phyloP scores from a whole-genome alignment of 2,329 filamentous ascomycete species.

The Apiospora saccharicola region DNA sequence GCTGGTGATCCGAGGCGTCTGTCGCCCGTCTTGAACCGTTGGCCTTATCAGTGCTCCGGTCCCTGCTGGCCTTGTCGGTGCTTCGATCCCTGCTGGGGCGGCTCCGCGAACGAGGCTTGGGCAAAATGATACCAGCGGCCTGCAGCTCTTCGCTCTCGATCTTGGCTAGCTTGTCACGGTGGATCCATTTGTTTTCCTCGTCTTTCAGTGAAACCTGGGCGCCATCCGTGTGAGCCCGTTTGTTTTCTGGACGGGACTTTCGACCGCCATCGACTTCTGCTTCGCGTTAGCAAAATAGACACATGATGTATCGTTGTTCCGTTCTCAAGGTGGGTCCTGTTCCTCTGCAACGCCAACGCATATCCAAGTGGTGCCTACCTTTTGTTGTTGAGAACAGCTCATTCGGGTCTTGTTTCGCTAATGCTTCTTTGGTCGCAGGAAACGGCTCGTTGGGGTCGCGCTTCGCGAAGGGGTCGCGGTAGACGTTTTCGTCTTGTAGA shows the following conservation, averaged over 20 bases:
- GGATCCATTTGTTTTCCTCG: constrained; percentile 82
- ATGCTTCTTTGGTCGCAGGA: constrained; percentile 36
- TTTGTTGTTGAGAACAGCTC: constrained; percentile 35
- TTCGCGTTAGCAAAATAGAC: constrained; percentile 30
- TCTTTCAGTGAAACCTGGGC: constrained; percentile 40
- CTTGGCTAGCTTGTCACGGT: constrained; percentile 81
- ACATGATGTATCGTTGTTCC: not conserved
- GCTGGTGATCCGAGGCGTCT: constrained; percentile 42
- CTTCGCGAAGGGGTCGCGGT: constrained; percentile 33
- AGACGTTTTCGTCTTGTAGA: constrained; percentile 34
- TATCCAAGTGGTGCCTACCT: constrained; percentile 32
- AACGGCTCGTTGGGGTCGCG: constrained; percentile 34
- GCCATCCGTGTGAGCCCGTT: constrained; percentile 41
- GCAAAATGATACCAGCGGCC: constrained; percentile 74
- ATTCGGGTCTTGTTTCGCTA: constrained; percentile 28
- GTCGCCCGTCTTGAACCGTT: constrained; percentile 43
- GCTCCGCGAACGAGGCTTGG: constrained; percentile 61
- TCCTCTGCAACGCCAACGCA: not conserved
- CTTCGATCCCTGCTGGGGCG: constrained; percentile 54
- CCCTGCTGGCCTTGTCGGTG: constrained; percentile 46
- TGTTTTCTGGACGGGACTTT: constrained; percentile 35
- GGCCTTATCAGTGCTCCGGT: constrained; percentile 50
- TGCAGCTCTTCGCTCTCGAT: constrained; percentile 85
- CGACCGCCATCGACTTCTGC: constrained; percentile 33
- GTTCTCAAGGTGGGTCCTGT: not conserved